phyloP scores from a whole-genome alignment of 2,329 filamentous ascomycete species.

The Phyllosticta capitalensis region DNA sequence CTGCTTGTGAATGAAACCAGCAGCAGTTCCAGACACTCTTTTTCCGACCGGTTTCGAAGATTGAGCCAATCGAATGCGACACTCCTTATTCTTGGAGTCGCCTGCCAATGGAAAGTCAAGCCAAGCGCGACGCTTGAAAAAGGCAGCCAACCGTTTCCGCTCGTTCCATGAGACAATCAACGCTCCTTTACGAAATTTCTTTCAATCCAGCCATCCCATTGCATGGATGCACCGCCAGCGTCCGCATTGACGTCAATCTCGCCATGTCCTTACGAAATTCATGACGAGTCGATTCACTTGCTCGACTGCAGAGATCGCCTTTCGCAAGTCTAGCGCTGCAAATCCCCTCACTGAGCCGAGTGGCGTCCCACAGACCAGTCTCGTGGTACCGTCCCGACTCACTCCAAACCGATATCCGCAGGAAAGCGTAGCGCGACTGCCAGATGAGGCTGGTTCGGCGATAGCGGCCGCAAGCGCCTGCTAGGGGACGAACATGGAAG shows the following conservation, averaged over 20 bases:
- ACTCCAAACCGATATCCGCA: not conserved
- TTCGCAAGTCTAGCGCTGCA: not conserved
- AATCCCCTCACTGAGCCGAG: not conserved
- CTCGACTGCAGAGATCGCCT: not conserved
- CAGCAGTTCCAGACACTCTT: not conserved
- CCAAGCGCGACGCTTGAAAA: not conserved
- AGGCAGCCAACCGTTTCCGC: not conserved
- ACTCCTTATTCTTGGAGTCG: not conserved
- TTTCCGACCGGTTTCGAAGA: no score
- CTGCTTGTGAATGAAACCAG: not conserved
- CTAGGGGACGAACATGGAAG: not conserved
- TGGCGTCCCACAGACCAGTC: not conserved
- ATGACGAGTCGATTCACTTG: not conserved
- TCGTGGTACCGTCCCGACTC: not conserved
- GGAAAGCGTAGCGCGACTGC: not conserved
- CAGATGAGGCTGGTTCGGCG: not conserved
- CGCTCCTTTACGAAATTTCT: not conserved
- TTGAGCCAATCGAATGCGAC: not conserved
- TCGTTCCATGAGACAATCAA: not conserved
- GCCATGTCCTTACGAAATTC: not conserved
- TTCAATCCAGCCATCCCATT: not conserved
- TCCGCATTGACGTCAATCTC: no score
- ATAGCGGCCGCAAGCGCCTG: not conserved
- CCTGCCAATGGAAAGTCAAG: not conserved
- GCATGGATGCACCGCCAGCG: no score